Evolutionary conservation across 768 basidiomycete species (phyloP), one percentile per base, ranked within the genome.

Genomic region (Russula sp.): DNA sequence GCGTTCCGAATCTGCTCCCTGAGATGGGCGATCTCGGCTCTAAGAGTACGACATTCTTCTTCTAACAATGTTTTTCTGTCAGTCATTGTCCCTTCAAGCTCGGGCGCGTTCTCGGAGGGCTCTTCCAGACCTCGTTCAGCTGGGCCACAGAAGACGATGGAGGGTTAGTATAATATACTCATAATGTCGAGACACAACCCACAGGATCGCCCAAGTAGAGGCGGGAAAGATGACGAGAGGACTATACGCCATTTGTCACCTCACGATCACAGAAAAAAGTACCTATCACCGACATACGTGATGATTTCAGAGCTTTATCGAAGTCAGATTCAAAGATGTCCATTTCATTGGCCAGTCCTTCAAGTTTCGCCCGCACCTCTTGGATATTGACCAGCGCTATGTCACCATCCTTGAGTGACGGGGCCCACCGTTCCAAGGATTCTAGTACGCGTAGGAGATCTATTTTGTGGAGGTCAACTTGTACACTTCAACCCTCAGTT

Each of bases 301-400:
- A 88, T 52, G 86, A 82, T 71, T 93, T 89, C 9, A 88, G 87
- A 67, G 93, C 86, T 65, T 83, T 81, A 66, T 94, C 93, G 68
- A 97, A 94, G 25, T 29, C 25, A 29, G 3, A 29, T 29, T 29
- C 3, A 3, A 1, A 86, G 22, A 76, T 79, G 64, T 94, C 90
- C 84, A 97, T 90, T 71, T 84, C 86, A 39, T 71, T 74, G 41
- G 93, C 76, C 7, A 90, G 78, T 71, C 83, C 88, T 63, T 88
- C 84, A 34, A 97, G 74, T 3, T 81, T 76, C 6, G 69, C 64
- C 34, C 84, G 82, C 36, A 85, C 82, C 68, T 87, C 85, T 32
- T 75, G 75, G 1, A 91, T 76, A 36, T 87, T 84, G 38, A 66
- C 73, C 4, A 83, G 69, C 7, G 81, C 77, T 35, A 74, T 74